Conservation (phyloP, 495 filamentous ascomycete species). For the Penicillium manginii region DNA sequence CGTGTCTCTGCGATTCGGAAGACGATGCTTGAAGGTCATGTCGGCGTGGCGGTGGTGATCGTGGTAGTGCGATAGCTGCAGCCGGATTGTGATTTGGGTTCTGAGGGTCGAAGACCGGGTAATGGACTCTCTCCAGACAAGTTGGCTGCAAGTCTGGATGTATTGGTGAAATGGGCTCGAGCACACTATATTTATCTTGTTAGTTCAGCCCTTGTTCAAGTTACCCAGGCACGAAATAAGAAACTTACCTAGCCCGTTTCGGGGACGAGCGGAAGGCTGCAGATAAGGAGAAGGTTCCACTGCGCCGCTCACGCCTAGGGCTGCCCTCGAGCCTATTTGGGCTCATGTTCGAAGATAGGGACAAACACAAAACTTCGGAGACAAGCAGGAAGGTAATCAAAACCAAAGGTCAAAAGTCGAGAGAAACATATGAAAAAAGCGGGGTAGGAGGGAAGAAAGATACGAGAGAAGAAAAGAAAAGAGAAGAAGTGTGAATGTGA, state of each 20-base stretch:
- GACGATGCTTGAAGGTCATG: constrained; percentile 17
- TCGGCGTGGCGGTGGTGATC: constrained; percentile 2
- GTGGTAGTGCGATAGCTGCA: neutral
- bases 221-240: too few relatives aligned
- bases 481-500: too few relatives aligned
- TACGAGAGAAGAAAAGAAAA: neutral
- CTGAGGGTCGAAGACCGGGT: constrained; percentile 41
- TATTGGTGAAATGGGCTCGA: constrained; percentile 7
- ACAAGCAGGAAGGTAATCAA: neutral
- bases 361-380: neutral
- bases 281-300: constrained; percentile 20
- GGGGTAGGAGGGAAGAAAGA: too few relatives aligned
- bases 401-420: too few relatives aligned
- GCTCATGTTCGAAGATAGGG: neutral
- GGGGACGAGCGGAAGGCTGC: constrained; percentile 20
- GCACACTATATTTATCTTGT: constrained; percentile 1
- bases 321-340: neutral
- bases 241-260: constrained; percentile 26
- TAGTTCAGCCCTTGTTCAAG: constrained; percentile 1
- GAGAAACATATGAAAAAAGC: too few relatives aligned
- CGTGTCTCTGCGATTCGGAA: constrained; percentile 18
- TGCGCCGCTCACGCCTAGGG: neutral
- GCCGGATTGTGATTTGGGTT: constrained; percentile 43
- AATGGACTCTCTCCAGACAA: constrained; percentile 39
- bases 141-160: constrained; percentile 18